These are phyloP conservation scores for Fusarium metavorans DNA, from an alignment of 2,329 filamentous ascomycete genomes.

Conservation along the genomic window DNA sequence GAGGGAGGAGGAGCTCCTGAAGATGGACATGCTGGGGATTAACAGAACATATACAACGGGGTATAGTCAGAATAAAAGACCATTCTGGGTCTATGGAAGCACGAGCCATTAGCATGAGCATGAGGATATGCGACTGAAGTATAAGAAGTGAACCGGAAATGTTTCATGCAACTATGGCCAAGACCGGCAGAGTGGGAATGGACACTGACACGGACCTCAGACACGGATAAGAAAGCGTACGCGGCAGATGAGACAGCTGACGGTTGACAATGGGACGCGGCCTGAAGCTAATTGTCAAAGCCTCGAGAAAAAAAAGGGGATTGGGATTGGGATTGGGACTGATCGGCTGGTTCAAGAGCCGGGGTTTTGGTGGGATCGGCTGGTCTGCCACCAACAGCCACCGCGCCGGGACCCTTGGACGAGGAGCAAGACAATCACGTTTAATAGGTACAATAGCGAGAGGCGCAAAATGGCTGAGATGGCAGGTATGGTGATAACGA, in stretches of 20 bases:
- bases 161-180: slow-evolving; percentile 11
- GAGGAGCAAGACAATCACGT: slow-evolving; percentile 23
- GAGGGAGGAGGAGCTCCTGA: slow-evolving; percentile 1
- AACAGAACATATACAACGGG: slow-evolving; percentile 26
- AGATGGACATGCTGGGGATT: slow-evolving; percentile 24
- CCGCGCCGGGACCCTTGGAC: slow-evolving; percentile 18
- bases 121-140: slow-evolving; percentile 21
- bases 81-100: slow-evolving; percentile 19
- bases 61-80: slow-evolving; percentile 17
- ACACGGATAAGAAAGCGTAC: slow-evolving; percentile 1
- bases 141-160: slow-evolving; percentile 10
- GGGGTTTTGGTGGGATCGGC: slow-evolving; percentile 17
- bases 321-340: slow-evolving; percentile 7
- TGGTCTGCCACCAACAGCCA: slow-evolving; percentile 29
- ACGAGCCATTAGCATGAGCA: slow-evolving; percentile 8
- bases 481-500: slow-evolving; percentile 20
- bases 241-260: slow-evolving; percentile 10
- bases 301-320: slow-evolving; percentile 12
- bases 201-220: neutral
- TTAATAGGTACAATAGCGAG: slow-evolving; percentile 28
- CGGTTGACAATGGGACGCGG: slow-evolving; percentile 6
- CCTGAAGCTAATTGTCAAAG: slow-evolving; percentile 5
- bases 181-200: neutral
- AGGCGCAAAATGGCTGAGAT: slow-evolving; percentile 7
- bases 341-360: slow-evolving; percentile 9